Evolutionary conservation across 2,329 filamentous ascomycete genomes (phyloP), one percentile per base, ranked within the genome.

Genomic region (Exophiala calicioides): DNA sequence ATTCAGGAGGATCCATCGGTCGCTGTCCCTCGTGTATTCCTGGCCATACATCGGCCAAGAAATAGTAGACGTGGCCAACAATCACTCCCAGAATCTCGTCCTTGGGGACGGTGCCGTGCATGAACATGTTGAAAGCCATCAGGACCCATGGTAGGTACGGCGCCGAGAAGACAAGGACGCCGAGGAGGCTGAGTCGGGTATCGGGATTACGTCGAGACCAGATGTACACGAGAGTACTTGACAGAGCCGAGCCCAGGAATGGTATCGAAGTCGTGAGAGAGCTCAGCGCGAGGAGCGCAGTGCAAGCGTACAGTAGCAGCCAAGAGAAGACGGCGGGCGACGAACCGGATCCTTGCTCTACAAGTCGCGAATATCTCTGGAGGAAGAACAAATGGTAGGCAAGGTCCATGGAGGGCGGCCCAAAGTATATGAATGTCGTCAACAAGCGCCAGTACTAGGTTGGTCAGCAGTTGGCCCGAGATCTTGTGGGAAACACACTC

Each of bases 311-410:
- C 41, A 93, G 74, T 2, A 98, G 78, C 13, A 98, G 77, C 90
- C 91, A 98, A 4, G 90, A 90, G 73, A 96, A 98, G 63, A 94
- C 86, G 3, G 93, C 93, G 1, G 91, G 87, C 3, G 88, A 94
- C 32, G 88, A 82, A 30, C 90, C 88, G n/a, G 90, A 90, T 0
- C 88, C 90, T 69, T 97, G 91, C 70, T 98, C 93, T 35, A 98
- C 81, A 32, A 97, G 85, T 39, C 93, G 86, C 5, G 91, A 90
- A 69, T 98, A 98, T 47, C 93, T 86, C 66, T 96, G 90, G 47
- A 96, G 84, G 72, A 98, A 98, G 79, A 96, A 98, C 67, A 97
- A 87, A 68, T 97, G 91, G 75, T 96, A 97, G 59, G 97, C 78
- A 30, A 98, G 83, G 67, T 97, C 93, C 64, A 98, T 81, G 21